Conservation (phyloP, 257 asterid species). For the Solanum gracilifrons region DNA sequence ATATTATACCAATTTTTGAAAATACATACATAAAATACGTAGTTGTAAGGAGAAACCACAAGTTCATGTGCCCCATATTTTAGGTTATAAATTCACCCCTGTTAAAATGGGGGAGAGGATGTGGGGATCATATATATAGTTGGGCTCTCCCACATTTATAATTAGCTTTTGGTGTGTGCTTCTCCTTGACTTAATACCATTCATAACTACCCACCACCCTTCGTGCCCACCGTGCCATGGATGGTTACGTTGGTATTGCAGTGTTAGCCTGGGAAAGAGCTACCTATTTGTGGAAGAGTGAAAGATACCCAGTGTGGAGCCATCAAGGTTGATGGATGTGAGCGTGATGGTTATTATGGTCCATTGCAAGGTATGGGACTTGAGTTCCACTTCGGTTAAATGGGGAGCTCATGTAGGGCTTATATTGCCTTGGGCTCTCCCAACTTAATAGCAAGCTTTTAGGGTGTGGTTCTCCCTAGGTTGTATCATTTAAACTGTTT, state of each 20-base stretch:
- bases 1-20: not conserved
- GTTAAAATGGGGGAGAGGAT: not conserved
- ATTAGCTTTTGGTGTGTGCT: not conserved
- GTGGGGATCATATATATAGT: not conserved
- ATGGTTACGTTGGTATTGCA: not conserved
- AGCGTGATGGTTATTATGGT: not conserved
- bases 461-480: not conserved
- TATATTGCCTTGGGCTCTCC: not conserved
- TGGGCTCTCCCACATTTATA: not conserved
- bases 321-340: not conserved
- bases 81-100: not conserved
- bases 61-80: not conserved
- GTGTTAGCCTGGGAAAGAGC: not conserved
- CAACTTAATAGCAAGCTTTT: not conserved
- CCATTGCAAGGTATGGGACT: not conserved
- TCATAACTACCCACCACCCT: not conserved
- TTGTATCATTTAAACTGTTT: not conserved
- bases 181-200: not conserved
- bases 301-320: not conserved
- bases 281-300: not conserved
- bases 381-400: not conserved
- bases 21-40: no score
- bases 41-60: not conserved
- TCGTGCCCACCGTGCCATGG: not conserved
- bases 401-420: not conserved